These are phyloP conservation scores for Suillus lakei DNA, from an alignment of 768 basidiomycete species.

Conservation along the genomic window DNA sequence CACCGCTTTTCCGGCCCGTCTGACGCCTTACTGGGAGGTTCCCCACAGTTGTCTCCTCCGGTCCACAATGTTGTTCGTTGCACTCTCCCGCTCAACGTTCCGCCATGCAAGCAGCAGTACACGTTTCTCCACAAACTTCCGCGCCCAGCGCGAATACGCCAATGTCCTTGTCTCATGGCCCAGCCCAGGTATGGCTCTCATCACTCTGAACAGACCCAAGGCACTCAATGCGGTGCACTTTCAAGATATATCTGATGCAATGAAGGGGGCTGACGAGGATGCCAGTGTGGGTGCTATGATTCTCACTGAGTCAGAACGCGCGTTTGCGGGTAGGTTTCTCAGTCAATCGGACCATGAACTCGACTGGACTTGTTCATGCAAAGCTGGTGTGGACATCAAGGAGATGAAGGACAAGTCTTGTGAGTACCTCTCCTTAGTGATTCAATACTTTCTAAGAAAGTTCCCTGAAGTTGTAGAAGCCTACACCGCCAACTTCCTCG, in stretches of 20 bases:
- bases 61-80: slow-evolving; percentile 22
- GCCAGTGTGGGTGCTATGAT: slow-evolving; percentile 81
- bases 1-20: neutral
- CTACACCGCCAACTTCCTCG: slow-evolving; percentile 84
- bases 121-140: slow-evolving; percentile 35
- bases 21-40: neutral
- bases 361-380: slow-evolving; percentile 6
- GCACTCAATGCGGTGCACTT: slow-evolving; percentile 82
- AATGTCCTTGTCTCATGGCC: slow-evolving; percentile 74
- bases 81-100: slow-evolving; percentile 10
- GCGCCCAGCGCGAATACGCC: slow-evolving; percentile 47
- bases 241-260: slow-evolving; percentile 77
- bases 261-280: slow-evolving; percentile 74
- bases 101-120: slow-evolving; percentile 8
- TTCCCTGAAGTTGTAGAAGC: slow-evolving; percentile 73
- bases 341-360: neutral
- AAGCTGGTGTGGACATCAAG: slow-evolving; percentile 96
- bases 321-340: slow-evolving; percentile 79
- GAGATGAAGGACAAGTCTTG: no score
- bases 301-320: slow-evolving; percentile 88
- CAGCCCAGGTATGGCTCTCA: slow-evolving; percentile 68
- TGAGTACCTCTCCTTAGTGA: neutral
- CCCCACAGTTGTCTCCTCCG: neutral
- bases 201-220: slow-evolving; percentile 89
- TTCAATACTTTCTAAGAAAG: slow-evolving; percentile 1